Evolutionary conservation across 495 filamentous ascomycete genomes (phyloP), one percentile per base, ranked within the genome.

Genomic region (Aspergillus ellipticus): DNA sequence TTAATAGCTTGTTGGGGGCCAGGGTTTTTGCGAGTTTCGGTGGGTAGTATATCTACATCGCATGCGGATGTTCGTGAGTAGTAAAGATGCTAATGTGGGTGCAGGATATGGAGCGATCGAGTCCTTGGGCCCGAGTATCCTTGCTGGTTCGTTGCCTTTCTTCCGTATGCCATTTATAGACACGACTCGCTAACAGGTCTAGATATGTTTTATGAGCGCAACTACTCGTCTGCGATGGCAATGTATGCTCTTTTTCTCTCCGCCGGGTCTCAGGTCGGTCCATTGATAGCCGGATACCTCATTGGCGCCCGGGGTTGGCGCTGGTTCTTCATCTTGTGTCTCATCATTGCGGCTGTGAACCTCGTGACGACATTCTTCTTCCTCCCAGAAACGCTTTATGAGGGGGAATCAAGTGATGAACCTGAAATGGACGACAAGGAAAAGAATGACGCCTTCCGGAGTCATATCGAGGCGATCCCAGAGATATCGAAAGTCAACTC

Each of bases 161-260:
- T 47, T 9, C 16, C 16, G n/a, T n/a, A n/a, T n/a, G n/a, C n/a
- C n/a, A 20, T 39, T 10, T 26, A 3, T 17, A 2, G 41, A 7
- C n/a, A 24, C 4, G 7, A n/a, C 11, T 46, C 9, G 19, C 54
- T 52, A 53, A 57, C 49, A 21, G 7, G 31, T 2, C 6, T 42
- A 70, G 70, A 75, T 46, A 37, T 75, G 17, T 75, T 69, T 54
- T 62, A 65, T 37, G 72, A 75, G 49, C 61, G 66, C 37, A 68
- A 75, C 47, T 75, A 73, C 49, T 63, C 72, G 6, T 74, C 66
- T 26, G 69, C 72, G 6, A 75, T 75, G 72, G 72, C 72, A 2
- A 49, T 65, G 1, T 75, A 73, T 29, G 63, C 70, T 7, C 60
- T 70, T 1, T 68, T 61, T 29, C 61, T 75, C n/a, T 69, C 69